These are phyloP conservation scores for Nicotiana rustica DNA, from an alignment of 305 asterid species.

Conservation along the genomic window DNA sequence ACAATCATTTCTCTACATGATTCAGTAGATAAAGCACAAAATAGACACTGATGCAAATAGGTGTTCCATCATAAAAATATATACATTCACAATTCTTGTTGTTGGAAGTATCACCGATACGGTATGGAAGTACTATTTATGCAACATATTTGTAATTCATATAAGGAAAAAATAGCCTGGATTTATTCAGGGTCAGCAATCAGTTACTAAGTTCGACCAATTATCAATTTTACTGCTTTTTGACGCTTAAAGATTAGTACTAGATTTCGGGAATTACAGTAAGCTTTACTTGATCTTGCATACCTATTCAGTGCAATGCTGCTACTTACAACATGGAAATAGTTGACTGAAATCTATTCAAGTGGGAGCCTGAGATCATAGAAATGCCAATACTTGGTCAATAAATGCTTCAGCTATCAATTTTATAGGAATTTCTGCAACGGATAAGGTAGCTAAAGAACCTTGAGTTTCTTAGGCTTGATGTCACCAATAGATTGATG, in stretches of 20 bases:
- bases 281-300: constrained; percentile 12
- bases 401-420: neutral
- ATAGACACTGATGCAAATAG: neutral
- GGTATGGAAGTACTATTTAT: neutral
- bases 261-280: neutral
- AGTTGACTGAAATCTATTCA: constrained; percentile 2
- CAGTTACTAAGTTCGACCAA: neutral
- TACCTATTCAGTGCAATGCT: neutral
- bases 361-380: neutral
- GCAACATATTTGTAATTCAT: neutral
- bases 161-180: neutral
- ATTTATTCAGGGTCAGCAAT: neutral
- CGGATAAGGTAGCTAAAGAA: neutral
- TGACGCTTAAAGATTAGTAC: neutral
- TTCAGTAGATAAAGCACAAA: neutral
- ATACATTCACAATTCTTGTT: no score
- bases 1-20: constrained; percentile 28
- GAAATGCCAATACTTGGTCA: neutral
- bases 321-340: neutral
- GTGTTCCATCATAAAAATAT: neutral
- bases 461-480: neutral
- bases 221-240: neutral
- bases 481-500: neutral
- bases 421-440: neutral
- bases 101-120: neutral